Evolutionary conservation across 2,329 filamentous ascomycete genomes (phyloP).

Genomic region (Penicillium sp.): DNA sequence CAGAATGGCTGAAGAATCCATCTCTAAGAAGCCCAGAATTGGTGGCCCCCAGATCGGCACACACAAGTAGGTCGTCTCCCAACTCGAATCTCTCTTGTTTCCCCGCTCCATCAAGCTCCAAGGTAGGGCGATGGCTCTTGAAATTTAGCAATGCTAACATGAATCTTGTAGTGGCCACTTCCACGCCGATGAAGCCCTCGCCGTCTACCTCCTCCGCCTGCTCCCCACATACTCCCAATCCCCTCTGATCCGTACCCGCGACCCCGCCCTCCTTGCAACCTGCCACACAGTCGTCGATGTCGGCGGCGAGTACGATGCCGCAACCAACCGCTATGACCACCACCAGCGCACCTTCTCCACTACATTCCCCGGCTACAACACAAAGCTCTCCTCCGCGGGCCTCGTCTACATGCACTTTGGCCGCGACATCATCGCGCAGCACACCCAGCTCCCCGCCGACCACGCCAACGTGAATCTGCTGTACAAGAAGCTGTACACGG

Average conservation of each 20-base stretch:
- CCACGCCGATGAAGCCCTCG: conserved; percentile 97
- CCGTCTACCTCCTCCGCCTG: conserved; percentile 91
- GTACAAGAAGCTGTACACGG: conserved; percentile 87
- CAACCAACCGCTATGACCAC: conserved; percentile 85
- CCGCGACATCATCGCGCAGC: conserved; percentile 75
- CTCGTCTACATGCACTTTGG: conserved; percentile 97
- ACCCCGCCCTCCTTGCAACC: conserved; percentile 74
- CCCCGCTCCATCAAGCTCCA: neutral
- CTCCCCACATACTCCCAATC: conserved; percentile 80
- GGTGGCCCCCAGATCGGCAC: conserved; percentile 78
- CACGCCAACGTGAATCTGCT: conserved; percentile 73
- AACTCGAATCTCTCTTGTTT: neutral
- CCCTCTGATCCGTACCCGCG: conserved; percentile 82
- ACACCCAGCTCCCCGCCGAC: conserved; percentile 64
- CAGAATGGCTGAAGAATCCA: conserved; percentile 69
- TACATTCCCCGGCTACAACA: conserved; percentile 80
- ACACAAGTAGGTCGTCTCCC: conserved; percentile 65
- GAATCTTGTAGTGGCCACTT: conserved; percentile 74
- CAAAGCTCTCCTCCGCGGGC: conserved; percentile 92
- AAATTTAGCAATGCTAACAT: conserved; percentile 13
- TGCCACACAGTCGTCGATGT: conserved; percentile 98
- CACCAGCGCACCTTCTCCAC: conserved; percentile 91
- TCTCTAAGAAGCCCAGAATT: conserved; percentile 84
- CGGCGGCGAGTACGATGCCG: conserved; percentile 87
- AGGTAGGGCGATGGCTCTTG: neutral